Percentiles rank a stretch among this genome's conserved stretches.
phyloP scores from a whole-genome alignment of 2,329 filamentous ascomycete species.

The Alternaria gaisen region DNA sequence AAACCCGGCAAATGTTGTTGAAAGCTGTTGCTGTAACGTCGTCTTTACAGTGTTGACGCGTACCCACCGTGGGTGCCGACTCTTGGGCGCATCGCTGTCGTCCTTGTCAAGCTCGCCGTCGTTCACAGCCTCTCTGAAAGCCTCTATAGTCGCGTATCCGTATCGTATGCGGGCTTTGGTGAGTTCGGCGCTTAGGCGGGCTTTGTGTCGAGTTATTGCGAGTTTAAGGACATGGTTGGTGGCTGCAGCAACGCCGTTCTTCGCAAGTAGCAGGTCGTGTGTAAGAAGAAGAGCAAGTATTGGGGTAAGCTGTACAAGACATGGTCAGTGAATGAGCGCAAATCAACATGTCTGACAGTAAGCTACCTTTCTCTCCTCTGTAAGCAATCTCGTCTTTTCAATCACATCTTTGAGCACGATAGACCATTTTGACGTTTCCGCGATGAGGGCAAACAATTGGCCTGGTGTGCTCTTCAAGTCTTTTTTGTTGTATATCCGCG shows the following conservation, averaged over 20 bases:
- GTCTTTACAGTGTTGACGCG: conserved; percentile 83
- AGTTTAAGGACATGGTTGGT: conserved; percentile 79
- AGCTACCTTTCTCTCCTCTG: conserved; percentile 81
- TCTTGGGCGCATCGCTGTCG: conserved; percentile 54
- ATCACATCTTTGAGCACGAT: conserved; percentile 86
- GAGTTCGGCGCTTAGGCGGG: conserved; percentile 81
- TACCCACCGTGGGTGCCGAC: conserved; percentile 85
- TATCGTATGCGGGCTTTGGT: conserved; percentile 79
- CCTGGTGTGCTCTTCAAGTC: conserved; percentile 78
- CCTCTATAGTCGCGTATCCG: conserved; percentile 73
- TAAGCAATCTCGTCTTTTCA: conserved; percentile 77
- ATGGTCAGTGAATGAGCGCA: conserved; percentile 13
- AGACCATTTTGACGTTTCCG: conserved; percentile 93
- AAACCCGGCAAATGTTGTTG: conserved; percentile 75
- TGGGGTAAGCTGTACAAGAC: conserved; percentile 72
- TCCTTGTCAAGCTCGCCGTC: conserved; percentile 42
- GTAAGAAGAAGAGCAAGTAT: conserved; percentile 80
- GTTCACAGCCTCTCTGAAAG: conserved; percentile 68
- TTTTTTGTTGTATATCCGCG: conserved; percentile 79
- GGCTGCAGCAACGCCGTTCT: conserved; percentile 82
- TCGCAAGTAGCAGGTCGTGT: conserved; percentile 85
- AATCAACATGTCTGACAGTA: not conserved
- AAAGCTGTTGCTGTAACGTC: conserved; percentile 75
- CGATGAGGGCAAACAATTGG: conserved; percentile 86
- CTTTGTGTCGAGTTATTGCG: conserved; percentile 81